These are phyloP conservation scores for Domatiomyces catenatus DNA, from an alignment of 2,329 filamentous ascomycete species.

Conservation along the genomic window DNA sequence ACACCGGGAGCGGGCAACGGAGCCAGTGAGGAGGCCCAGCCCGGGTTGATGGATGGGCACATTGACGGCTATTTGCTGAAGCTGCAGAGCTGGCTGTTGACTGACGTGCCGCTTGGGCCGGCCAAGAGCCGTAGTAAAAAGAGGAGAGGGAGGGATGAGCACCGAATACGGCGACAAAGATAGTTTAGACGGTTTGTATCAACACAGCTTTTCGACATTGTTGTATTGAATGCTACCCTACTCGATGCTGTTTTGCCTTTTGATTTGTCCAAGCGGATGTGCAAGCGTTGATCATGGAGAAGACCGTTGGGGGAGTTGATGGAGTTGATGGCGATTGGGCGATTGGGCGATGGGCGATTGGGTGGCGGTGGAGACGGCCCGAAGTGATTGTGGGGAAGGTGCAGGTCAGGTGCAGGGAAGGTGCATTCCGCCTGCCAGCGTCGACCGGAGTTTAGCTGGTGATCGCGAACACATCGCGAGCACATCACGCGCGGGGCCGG, in stretches of 20 bases:
- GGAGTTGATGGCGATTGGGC: too few relatives aligned
- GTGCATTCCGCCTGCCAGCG: too few relatives aligned
- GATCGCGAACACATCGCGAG: too few relatives aligned
- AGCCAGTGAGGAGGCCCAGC: slow-evolving; percentile 25
- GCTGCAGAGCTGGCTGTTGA: slow-evolving; percentile 47
- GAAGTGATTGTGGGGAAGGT: too few relatives aligned
- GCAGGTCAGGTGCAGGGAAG: too few relatives aligned
- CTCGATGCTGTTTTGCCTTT: too few relatives aligned
- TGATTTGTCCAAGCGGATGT: not conserved
- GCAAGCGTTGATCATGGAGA: too few relatives aligned
- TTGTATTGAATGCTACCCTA: not conserved
- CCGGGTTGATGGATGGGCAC: slow-evolving; percentile 30
- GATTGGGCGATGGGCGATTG: too few relatives aligned
- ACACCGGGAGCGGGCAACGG: slow-evolving; percentile 16
- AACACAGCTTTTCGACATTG: not conserved
- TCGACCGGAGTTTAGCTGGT: too few relatives aligned
- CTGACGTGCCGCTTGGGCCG: slow-evolving; percentile 33
- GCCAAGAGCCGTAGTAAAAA: slow-evolving; percentile 34
- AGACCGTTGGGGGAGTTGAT: not conserved
- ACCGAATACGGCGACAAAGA: slow-evolving; percentile 24
- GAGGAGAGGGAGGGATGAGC: slow-evolving; percentile 33
- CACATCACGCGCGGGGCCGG: too few relatives aligned
- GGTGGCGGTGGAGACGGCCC: too few relatives aligned
- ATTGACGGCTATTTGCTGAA: slow-evolving; percentile 64
- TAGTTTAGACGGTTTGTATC: slow-evolving; percentile 1